Evolutionary conservation across 805 yeast genomes (phyloP).

Genomic region (Maudiozyma saulgeensis): DNA sequence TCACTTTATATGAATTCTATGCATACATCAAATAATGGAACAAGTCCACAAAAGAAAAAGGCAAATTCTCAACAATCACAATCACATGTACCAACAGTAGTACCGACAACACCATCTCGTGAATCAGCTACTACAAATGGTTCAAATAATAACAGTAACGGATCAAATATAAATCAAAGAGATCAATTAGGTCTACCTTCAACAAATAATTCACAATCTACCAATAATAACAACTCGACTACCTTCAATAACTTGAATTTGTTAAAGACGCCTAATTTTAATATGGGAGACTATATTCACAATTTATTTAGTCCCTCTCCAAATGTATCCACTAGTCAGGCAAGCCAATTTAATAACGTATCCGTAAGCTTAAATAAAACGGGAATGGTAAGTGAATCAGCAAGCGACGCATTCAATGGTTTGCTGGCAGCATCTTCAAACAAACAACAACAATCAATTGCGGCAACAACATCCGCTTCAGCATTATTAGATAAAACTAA

Average conservation of each 20-base stretch:
- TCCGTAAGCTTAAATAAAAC: not conserved
- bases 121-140: constrained; percentile 7
- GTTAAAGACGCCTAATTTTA: constrained; percentile 26
- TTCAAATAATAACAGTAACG: not conserved
- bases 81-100: constrained; percentile 1
- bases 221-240: not conserved
- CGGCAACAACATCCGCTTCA: not conserved
- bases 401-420: not conserved
- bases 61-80: not conserved
- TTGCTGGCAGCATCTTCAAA: not conserved
- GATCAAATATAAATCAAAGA: not conserved
- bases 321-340: constrained; percentile 9
- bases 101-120: constrained; percentile 26
- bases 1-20: constrained; percentile 9
- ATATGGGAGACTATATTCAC: constrained; percentile 31
- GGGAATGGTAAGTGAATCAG: not conserved
- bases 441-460: not conserved
- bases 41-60: constrained; percentile 13
- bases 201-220: not conserved
- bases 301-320: constrained; percentile 30
- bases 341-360: not conserved
- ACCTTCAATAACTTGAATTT: constrained; percentile 4
- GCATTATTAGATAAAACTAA: not conserved
- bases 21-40: constrained; percentile 3
- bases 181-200: not conserved